Evolutionary conservation across 148 eudicot genomes (phyloP).

Genomic region (Rhododendron kiyosumense): DNA sequence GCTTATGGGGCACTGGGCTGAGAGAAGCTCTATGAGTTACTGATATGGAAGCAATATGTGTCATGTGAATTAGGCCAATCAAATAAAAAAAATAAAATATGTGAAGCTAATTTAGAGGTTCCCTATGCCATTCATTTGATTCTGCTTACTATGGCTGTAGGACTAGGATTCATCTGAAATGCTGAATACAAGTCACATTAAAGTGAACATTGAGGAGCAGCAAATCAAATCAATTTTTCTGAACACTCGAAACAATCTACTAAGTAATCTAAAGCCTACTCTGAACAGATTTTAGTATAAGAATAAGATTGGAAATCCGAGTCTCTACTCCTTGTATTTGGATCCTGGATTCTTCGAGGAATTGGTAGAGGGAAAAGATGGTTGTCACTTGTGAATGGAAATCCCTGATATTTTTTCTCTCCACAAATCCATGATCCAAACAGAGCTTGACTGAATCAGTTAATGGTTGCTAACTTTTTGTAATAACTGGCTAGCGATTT

Average conservation of each 20-base stretch:
- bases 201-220: neutral
- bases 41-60: neutral
- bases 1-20: neutral
- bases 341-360: neutral
- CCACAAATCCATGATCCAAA: neutral
- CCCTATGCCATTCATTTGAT: neutral
- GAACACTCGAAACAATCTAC: neutral
- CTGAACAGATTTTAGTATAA: neutral
- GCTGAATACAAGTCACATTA: neutral
- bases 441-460: neutral
- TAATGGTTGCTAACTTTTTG: neutral
- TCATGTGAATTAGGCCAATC: neutral
- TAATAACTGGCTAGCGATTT: neutral
- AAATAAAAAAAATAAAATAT: too few species aligned
- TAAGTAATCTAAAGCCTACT: neutral
- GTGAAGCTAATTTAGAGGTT: neutral
- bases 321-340: neutral
- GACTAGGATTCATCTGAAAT: neutral
- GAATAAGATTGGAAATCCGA: neutral
- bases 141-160: neutral
- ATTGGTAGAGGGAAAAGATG: neutral
- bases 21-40: neutral
- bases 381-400: neutral
- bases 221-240: neutral
- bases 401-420: neutral